A percentile compares a stretch with the other conserved stretches of the same genome.
Conservation (phyloP, 305 asterid genomes). For the Caryopteris hybrid region DNA sequence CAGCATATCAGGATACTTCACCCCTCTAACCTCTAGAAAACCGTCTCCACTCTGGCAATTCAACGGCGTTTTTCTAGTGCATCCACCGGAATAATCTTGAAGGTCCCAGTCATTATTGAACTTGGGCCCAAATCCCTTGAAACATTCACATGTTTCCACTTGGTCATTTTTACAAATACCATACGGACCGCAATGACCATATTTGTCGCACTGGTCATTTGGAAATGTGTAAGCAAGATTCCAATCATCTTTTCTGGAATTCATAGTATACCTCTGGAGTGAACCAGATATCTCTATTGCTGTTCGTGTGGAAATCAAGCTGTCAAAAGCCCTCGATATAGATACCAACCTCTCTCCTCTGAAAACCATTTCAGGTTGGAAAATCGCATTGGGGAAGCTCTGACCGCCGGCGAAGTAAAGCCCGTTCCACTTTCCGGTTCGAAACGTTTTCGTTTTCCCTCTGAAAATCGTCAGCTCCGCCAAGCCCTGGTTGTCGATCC, state of each 20-base stretch:
- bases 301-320: background rate
- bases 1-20: constrained; percentile 37
- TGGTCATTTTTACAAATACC: constrained; percentile 26
- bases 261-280: background rate
- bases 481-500: constrained; percentile 21
- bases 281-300: constrained; percentile 20
- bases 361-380: background rate
- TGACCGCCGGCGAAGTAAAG: background rate
- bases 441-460: background rate
- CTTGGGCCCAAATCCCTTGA: constrained; percentile 33
- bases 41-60: constrained; percentile 32
- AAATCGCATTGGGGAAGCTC: background rate
- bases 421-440: constrained; percentile 24
- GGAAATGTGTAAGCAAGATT: background rate
- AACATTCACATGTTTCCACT: constrained; percentile 26
- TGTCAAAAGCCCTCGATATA: background rate
- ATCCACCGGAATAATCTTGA: constrained; percentile 40
- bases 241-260: constrained; percentile 24
- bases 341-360: constrained; percentile 4
- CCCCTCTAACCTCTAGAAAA: constrained; percentile 22
- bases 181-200: constrained; percentile 33
- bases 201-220: constrained; percentile 25
- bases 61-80: constrained; percentile 26
- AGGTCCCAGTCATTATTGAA: constrained; percentile 30
- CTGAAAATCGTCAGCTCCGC: background rate